phyloP scores from a whole-genome alignment of 257 asterid species.

The Striga asiatica region DNA sequence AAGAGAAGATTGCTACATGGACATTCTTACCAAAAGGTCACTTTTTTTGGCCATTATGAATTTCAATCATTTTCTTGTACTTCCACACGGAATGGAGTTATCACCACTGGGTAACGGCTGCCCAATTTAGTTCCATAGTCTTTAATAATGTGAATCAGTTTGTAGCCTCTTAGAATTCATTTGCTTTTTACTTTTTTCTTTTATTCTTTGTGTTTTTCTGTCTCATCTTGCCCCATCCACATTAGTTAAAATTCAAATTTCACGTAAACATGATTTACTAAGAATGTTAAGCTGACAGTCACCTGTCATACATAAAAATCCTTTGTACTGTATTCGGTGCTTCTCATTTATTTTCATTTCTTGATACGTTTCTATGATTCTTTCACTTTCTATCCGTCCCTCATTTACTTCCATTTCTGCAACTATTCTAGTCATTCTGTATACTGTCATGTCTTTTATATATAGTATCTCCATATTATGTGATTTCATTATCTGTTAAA shows the following conservation, averaged over 20 bases:
- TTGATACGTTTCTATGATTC: not conserved
- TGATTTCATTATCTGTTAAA: not conserved
- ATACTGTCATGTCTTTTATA: not conserved
- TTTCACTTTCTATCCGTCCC: not conserved
- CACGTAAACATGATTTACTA: no score
- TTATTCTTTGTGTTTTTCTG: no score
- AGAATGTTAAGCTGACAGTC: no score
- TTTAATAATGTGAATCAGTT: not conserved
- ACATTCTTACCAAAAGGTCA: slow-evolving; percentile 88
- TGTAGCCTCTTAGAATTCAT: not conserved
- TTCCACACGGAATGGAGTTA: slow-evolving; percentile 6
- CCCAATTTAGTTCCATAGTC: not conserved
- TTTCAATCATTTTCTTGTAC: not conserved
- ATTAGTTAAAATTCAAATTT: no score
- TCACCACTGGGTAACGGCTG: not conserved
- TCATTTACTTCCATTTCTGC: not conserved
- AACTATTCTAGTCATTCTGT: not conserved
- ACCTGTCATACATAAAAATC: no score
- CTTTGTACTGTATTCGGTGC: not conserved
- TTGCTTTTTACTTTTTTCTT: not conserved
- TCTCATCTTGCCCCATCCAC: no score
- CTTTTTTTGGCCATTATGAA: not conserved
- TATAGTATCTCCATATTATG: slow-evolving; percentile 2
- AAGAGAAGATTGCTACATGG: slow-evolving; percentile 94
- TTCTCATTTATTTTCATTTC: not conserved